Base-by-base conservation (phyloP, 208 protist species). In the Leishmania gerbilli region DNA sequence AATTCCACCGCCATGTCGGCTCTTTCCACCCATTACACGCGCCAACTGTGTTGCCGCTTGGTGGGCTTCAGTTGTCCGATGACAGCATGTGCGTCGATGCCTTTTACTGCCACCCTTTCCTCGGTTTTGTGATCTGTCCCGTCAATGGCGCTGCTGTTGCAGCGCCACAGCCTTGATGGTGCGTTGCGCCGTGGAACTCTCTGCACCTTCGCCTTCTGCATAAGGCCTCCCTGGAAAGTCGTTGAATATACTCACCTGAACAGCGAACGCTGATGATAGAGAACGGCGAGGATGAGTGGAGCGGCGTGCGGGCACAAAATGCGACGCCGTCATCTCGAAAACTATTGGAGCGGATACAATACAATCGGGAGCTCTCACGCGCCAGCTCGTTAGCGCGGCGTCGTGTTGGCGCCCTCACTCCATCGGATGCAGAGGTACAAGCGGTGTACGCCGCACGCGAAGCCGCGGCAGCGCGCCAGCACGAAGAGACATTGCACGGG, bases 401-500 rank as follows among this genome's bases (percentile, higher is more conserved):
- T 0, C 71, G 62, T 11, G 49, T 85, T 24, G 82, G 82, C 4
- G 15, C 27, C 27, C 0, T 71, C 11, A 42, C 64, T 53, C 82
- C 82, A 5, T 79, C 76, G 0, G 77, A 64, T 17, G 60, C 76
- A 6, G 82, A 80, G 55, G 58, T 85, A 1, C 40, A 79, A 15
- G 40, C 76, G 8, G 67, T 85, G 3, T 56, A 65, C 27, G 8
- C 71, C 1, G 53, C 81, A 21, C 76, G 81, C 4, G 9, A 51
- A 27, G 71, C 69, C 13, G 76, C 71, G 0, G 74, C 42, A 4
- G 5, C 64, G 3, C 76, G 40, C 24, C 55, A 24, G 15, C 76
- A 37, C n/a, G 71, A 62, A 21, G 77, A 71, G 24, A 15, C 2
- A 27, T 49, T 85, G 71, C 76, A 81, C 11, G 55, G 47, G 11